A percentile compares a stretch with the other conserved stretches of the same genome.
Conservation (phyloP, 1,139 yeast genomes). For the Kurtzmaniella quercitrusa region DNA sequence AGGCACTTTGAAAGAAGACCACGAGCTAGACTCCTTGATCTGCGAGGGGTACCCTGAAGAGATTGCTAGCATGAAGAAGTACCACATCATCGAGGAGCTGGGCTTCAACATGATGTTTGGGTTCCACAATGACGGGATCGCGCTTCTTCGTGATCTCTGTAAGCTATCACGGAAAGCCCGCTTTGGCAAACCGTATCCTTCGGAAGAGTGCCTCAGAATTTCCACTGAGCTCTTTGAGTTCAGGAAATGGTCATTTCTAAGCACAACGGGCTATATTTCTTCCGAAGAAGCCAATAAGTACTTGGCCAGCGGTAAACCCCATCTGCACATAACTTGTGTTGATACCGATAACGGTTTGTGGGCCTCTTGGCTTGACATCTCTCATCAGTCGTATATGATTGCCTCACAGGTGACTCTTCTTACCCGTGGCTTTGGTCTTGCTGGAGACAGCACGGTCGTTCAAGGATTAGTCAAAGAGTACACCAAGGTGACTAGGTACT, state of each 20-base stretch:
- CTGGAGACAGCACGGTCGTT: constrained; percentile 37
- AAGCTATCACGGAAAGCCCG: constrained; percentile 46
- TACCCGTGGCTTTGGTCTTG: constrained; percentile 30
- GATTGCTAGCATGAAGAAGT: constrained; percentile 26
- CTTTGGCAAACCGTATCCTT: constrained; percentile 11
- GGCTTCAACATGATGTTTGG: constrained; percentile 64
- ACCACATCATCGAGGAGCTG: constrained; percentile 35
- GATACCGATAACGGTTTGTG: constrained; percentile 4
- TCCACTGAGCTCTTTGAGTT: background rate
- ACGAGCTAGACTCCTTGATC: constrained; percentile 47
- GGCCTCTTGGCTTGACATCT: constrained; percentile 40
- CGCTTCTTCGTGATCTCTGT: constrained; percentile 49
- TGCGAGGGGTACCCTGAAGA: constrained; percentile 46
- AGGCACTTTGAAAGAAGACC: constrained; percentile 57
- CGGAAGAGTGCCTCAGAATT: background rate
- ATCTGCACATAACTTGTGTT: background rate
- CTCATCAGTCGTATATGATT: constrained; percentile 35
- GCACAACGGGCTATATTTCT: background rate
- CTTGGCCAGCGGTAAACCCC: background rate
- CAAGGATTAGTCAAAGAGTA: constrained; percentile 26
- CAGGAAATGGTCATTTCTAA: background rate
- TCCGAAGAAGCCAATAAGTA: background rate
- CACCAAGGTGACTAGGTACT: constrained; percentile 22
- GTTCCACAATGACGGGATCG: constrained; percentile 51
- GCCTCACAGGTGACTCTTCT: constrained; percentile 33